These are phyloP conservation scores for Diaporthe batatas DNA, from an alignment of 2,329 filamentous ascomycete species.

Conservation along the genomic window DNA sequence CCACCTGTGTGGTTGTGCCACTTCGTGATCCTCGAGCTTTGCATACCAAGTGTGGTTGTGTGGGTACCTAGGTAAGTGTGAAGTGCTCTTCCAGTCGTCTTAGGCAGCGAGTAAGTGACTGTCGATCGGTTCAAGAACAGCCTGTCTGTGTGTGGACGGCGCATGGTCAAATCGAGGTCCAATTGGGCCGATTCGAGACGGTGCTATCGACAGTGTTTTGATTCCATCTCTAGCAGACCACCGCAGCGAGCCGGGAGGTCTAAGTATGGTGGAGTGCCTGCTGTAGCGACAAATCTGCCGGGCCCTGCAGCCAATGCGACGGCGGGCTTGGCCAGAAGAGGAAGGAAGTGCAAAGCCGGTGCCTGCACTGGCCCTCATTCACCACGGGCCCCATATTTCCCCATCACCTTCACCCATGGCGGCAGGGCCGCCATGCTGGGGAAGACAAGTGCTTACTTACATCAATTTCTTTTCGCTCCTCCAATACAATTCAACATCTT, in stretches of 20 bases:
- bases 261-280: not conserved
- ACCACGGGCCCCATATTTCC: not conserved
- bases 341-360: constrained; percentile 36
- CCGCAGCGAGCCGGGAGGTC: too few relatives aligned
- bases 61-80: not conserved
- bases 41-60: too few relatives aligned
- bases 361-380: constrained; percentile 1
- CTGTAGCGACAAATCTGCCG: constrained; percentile 2
- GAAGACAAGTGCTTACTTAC: constrained; percentile 10
- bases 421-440: not conserved
- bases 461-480: constrained; percentile 4
- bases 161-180: not conserved
- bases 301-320: constrained; percentile 29
- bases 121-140: not conserved
- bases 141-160: not conserved
- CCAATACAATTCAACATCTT: not conserved
- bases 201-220: constrained; percentile 19
- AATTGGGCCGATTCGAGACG: not conserved
- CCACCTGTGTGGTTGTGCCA: constrained; percentile 19
- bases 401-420: not conserved
- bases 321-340: constrained; percentile 34
- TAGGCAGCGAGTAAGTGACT: not conserved
- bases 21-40: constrained; percentile 6
- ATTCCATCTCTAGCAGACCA: not conserved
- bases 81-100: not conserved